Percentiles rank a stretch among this genome's conserved stretches.
These are phyloP conservation scores for Colletotrichum agaves DNA, from an alignment of 2,329 filamentous ascomycete genomes.

Conservation along the genomic window DNA sequence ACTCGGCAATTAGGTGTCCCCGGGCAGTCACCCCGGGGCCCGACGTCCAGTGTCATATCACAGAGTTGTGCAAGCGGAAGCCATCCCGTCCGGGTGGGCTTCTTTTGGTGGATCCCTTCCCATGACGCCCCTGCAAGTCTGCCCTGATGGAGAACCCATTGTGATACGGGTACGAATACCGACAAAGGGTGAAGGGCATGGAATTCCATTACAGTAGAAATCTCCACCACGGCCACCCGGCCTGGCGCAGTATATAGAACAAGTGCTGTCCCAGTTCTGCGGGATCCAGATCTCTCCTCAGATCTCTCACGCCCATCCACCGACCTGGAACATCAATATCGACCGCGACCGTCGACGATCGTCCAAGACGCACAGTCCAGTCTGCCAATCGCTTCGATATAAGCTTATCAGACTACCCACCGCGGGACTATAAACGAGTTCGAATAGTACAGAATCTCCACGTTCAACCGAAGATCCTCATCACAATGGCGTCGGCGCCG, in stretches of 20 bases:
- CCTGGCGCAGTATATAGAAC: slow-evolving; percentile 29
- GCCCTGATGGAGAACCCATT: slow-evolving; percentile 16
- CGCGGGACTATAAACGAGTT: background rate
- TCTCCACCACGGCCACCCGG: slow-evolving; percentile 19
- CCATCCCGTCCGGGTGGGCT: slow-evolving; percentile 23
- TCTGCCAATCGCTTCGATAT: background rate
- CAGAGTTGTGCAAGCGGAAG: slow-evolving; percentile 27
- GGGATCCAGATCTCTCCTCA: slow-evolving; percentile 26
- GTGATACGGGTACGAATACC: slow-evolving; percentile 25
- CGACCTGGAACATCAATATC: slow-evolving; percentile 1
- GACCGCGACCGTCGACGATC: slow-evolving; percentile 9
- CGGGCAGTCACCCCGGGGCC: slow-evolving; percentile 12
- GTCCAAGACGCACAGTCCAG: slow-evolving; percentile 12
- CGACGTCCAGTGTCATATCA: slow-evolving; percentile 10
- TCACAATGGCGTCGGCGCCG: slow-evolving; percentile 37
- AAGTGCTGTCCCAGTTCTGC: slow-evolving; percentile 16
- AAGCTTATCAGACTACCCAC: slow-evolving; percentile 21
- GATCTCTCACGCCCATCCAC: slow-evolving; percentile 17
- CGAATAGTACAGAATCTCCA: no score
- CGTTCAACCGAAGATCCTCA: background rate
- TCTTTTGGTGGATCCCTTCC: slow-evolving; percentile 15
- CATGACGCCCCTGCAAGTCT: slow-evolving; percentile 18
- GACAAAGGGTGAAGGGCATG: slow-evolving; percentile 32
- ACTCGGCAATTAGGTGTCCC: slow-evolving; percentile 8
- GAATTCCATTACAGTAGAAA: slow-evolving; percentile 31